phyloP scores from a whole-genome alignment of 352 stramenopile genomes.

The Phytopythium sindhum region DNA sequence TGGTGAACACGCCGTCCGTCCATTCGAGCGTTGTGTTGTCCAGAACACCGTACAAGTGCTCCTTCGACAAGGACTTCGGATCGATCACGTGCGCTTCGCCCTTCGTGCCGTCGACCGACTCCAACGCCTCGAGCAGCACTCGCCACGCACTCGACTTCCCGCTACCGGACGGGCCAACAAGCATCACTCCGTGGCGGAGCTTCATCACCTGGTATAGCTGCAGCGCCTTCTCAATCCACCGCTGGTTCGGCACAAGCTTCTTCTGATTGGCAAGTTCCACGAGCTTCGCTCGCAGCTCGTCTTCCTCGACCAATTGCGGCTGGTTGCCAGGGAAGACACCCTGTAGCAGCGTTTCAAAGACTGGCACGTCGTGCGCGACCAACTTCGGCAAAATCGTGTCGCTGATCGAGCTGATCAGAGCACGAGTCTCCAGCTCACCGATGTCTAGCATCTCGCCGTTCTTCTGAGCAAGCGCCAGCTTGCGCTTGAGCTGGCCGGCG shows the following conservation, averaged over 20 bases:
- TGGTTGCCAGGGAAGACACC: conserved; percentile 96
- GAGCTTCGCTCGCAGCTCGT: conserved; percentile 86
- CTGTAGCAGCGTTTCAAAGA: conserved; percentile 96
- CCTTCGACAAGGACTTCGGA: conserved; percentile 98
- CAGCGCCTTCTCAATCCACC: conserved; percentile 98
- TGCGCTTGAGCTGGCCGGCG: conserved; percentile 97
- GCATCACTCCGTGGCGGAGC: conserved; percentile 98
- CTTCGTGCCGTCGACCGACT: conserved; percentile 94
- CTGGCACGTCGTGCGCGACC: conserved; percentile 94
- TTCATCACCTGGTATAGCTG: conserved; percentile 98
- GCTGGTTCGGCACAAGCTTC: conserved; percentile 86
- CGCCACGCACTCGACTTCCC: conserved; percentile 96
- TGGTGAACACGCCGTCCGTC: conserved; percentile 99
- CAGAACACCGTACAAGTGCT: conserved; percentile 98
- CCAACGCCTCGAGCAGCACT: conserved; percentile 92
- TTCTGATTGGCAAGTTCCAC: conserved; percentile 89
- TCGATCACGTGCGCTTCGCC: conserved; percentile 98
- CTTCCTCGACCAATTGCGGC: conserved; percentile 83
- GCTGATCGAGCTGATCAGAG: conserved; percentile 97
- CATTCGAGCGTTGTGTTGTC: conserved; percentile 99
- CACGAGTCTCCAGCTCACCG: conserved; percentile 89
- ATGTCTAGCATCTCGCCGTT: conserved; percentile 29
- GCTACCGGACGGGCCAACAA: conserved; percentile 96
- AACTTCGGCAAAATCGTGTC: conserved; percentile 99
- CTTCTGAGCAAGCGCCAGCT: conserved; percentile 62